Evolutionary conservation across 2,329 filamentous ascomycete genomes (phyloP), one percentile per base, ranked within the genome.

Genomic region (Xylaria sp.): DNA sequence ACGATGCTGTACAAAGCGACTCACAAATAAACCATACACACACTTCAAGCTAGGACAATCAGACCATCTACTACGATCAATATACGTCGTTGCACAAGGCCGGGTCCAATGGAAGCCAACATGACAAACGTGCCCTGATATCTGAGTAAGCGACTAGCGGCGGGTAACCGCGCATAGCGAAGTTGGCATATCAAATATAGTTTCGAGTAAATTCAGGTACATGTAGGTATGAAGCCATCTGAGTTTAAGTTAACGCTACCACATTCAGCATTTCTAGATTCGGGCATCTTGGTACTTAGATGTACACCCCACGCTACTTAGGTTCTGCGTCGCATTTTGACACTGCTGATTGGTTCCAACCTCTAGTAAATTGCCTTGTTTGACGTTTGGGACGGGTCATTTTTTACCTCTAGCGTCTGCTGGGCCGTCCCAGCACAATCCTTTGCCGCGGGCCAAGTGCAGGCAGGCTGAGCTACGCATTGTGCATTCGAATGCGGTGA

Each of bases 341-440:
- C 31, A 7, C 40, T n/a, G 59, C 63, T 69, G 69, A 71, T 71
- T 71, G 69, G 69, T 40, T 20, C 38, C 36, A 23, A 46, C 9
- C 33, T 66, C 56, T 15, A 49, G 65, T 28, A 61, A 66, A 64
- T 69, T 69, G 48, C 67, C 67, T 65, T 67, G 63, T 69, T 69
- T 61, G 64, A 69, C 51, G 33, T 67, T 67, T 48, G 48, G 53
- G 51, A 67, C 60, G 57, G 67, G 54, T 69, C 63, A 63, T 64
- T 69, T 66, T 63, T 57, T 7, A 28, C 31, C 23, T 62, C 26
- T 63, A 67, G 67, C 63, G 59, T 69, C 64, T 58, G 26, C 57
- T 65, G 60, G 67, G 51, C 64, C 60, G 63, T 63, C 61, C 66
- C 68, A 66, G 63, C 62, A 7, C 59, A 59, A 64, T 46, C 57